Evolutionary conservation across 148 eudicot genomes (phyloP).

Genomic region (Talinum fruticosum): DNA sequence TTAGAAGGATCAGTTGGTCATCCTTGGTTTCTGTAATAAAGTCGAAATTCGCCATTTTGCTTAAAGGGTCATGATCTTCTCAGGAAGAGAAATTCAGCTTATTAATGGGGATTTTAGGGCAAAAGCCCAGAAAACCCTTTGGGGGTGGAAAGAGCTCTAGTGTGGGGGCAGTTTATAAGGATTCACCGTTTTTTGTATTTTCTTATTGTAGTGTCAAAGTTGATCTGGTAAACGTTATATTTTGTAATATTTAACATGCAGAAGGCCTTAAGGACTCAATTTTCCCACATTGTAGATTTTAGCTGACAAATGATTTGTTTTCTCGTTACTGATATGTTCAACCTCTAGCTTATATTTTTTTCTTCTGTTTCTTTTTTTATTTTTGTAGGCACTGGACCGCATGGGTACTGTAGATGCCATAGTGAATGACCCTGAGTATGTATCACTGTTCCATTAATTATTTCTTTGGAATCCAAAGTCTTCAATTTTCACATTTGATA

Average conservation of each 20-base stretch:
- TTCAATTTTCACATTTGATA: background rate
- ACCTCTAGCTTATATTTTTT: background rate
- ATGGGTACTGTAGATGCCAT: constrained; percentile 82
- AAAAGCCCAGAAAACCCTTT: too few species aligned
- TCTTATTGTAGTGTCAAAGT: background rate
- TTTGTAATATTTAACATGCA: background rate
- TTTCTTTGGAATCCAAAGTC: background rate
- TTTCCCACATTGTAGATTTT: background rate
- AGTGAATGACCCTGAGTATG: constrained; percentile 97
- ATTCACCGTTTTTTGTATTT: too few species aligned
- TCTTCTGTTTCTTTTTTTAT: background rate
- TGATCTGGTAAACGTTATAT: background rate
- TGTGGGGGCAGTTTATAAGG: too few species aligned
- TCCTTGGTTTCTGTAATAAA: too few species aligned
- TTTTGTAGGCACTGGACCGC: constrained; percentile 83
- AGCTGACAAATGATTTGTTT: background rate
- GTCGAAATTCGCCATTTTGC: too few species aligned
- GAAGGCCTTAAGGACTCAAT: background rate
- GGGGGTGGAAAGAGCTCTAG: too few species aligned
- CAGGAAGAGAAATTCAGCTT: too few species aligned
- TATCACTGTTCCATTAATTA: constrained; percentile 14
- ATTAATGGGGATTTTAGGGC: too few species aligned
- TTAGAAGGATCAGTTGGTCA: too few species aligned
- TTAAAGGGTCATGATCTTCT: too few species aligned
- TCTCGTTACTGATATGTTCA: background rate